phyloP scores from a whole-genome alignment of 768 basidiomycete genomes.

The Termitomyces sp. region DNA sequence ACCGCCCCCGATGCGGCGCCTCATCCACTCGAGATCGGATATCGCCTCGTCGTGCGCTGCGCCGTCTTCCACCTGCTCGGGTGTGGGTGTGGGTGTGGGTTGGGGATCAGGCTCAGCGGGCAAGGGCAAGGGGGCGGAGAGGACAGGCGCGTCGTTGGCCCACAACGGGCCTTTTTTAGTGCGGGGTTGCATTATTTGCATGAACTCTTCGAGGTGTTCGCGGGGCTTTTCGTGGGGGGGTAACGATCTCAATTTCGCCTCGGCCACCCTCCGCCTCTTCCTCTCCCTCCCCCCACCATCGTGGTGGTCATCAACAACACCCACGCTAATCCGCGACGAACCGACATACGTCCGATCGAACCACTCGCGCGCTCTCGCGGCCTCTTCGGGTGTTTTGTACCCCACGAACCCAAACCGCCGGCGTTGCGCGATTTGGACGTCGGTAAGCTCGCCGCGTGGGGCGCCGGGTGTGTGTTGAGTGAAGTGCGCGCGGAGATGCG shows the following conservation, averaged over 20 bases:
- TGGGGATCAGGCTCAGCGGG: too few species aligned
- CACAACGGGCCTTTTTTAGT: constrained; percentile 56
- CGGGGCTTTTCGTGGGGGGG: too few species aligned
- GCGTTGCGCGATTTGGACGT: too few species aligned
- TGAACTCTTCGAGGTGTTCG: constrained; percentile 56
- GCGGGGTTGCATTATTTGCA: constrained; percentile 70
- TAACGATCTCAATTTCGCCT: too few species aligned
- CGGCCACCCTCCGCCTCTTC: constrained; percentile 60
- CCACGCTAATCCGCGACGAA: constrained; percentile 70
- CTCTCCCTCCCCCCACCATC: constrained; percentile 70
- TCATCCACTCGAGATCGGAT: constrained; percentile 77
- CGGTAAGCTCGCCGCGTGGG: constrained; percentile 73
- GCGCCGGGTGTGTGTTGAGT: constrained; percentile 49
- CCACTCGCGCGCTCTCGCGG: constrained; percentile 70
- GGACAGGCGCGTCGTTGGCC: constrained; percentile 48
- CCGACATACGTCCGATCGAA: constrained; percentile 83
- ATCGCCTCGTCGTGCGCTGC: constrained; percentile 32
- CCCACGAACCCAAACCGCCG: constrained; percentile 95
- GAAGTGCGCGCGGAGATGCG: constrained; percentile 64
- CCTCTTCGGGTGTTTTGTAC: constrained; percentile 77
- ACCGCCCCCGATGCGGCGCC: constrained; percentile 50
- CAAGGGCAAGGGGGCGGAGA: too few species aligned
- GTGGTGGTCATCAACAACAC: constrained; percentile 62
- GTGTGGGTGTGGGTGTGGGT: too few species aligned
- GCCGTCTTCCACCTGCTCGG: constrained; percentile 4